phyloP scores from a whole-genome alignment of 2,329 filamentous ascomycete genomes.

The Coniochaeta sp. region DNA sequence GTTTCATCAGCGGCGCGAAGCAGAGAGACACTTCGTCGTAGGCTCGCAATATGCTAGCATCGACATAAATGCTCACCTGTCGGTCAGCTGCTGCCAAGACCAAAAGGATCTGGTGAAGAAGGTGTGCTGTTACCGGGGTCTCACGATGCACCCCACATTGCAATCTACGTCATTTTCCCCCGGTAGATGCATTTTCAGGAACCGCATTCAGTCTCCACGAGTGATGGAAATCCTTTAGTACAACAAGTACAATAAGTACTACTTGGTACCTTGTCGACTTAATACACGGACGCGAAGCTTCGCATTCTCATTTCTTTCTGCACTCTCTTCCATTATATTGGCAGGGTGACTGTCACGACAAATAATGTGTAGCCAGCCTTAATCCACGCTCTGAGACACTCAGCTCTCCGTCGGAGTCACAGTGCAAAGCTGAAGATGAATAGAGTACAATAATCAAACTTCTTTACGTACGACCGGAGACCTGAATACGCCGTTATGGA shows the following conservation, averaged over 20 bases:
- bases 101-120: background rate
- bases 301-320: background rate
- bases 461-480: background rate
- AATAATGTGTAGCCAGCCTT: background rate
- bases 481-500: slow-evolving; percentile 5
- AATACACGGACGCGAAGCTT: background rate
- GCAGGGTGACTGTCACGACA: background rate
- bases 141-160: background rate
- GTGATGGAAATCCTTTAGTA: background rate
- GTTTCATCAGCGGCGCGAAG: too few relatives aligned
- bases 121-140: background rate
- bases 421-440: background rate
- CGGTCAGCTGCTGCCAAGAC: background rate
- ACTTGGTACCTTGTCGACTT: background rate
- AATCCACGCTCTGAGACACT: background rate
- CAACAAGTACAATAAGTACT: too few relatives aligned
- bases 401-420: background rate
- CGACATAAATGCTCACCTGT: background rate
- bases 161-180: background rate
- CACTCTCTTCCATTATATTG: background rate
- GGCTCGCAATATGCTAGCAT: too few relatives aligned
- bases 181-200: background rate
- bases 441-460: background rate
- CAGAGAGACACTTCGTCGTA: too few relatives aligned
- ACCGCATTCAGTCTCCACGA: background rate